These are phyloP conservation scores for Fusarium sp. DNA, from an alignment of 2,329 filamentous ascomycete species.

Conservation along the genomic window DNA sequence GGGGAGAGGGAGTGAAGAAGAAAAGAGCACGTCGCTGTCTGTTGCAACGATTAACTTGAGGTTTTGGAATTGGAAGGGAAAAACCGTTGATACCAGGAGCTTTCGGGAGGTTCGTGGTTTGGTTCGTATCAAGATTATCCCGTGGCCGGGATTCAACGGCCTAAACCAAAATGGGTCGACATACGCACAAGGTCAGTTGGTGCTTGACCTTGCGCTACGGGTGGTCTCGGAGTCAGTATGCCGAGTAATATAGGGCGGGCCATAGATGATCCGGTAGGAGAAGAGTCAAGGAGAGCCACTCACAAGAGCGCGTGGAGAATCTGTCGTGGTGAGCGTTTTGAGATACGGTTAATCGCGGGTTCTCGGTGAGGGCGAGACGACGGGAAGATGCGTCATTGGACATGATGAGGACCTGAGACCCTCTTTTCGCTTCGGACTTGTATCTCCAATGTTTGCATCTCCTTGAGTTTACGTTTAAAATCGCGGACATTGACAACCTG, in stretches of 20 bases:
- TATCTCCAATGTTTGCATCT: constrained; percentile 22
- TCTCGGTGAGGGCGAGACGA: constrained; percentile 34
- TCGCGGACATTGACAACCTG: constrained; percentile 31
- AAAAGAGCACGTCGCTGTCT: constrained; percentile 4
- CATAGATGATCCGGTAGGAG: constrained; percentile 34
- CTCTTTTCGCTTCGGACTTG: constrained; percentile 28
- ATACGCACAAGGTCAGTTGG: constrained; percentile 19
- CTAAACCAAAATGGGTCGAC: constrained; percentile 37
- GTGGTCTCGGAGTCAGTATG: constrained; percentile 40
- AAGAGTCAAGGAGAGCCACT: constrained; percentile 5
- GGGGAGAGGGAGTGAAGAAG: neutral
- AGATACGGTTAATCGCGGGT: constrained; percentile 41
- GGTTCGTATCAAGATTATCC: constrained; percentile 43
- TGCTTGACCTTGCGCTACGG: constrained; percentile 37
- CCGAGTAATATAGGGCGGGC: constrained; percentile 33
- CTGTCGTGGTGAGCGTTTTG: constrained; percentile 16
- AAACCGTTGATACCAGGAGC: constrained; percentile 41
- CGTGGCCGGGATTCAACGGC: constrained; percentile 38
- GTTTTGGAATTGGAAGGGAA: constrained; percentile 33
- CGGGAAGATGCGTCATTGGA: constrained; percentile 36
- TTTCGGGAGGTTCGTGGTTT: constrained; percentile 40
- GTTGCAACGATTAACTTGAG: constrained; percentile 23
- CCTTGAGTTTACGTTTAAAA: constrained; percentile 11
- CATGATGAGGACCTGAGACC: neutral
- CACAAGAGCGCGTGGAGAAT: constrained; percentile 4